A percentile compares a stretch with the other conserved stretches of the same genome.
These are phyloP conservation scores for Actinidia arguta DNA, from an alignment of 179 eudicot species.

Conservation along the genomic window DNA sequence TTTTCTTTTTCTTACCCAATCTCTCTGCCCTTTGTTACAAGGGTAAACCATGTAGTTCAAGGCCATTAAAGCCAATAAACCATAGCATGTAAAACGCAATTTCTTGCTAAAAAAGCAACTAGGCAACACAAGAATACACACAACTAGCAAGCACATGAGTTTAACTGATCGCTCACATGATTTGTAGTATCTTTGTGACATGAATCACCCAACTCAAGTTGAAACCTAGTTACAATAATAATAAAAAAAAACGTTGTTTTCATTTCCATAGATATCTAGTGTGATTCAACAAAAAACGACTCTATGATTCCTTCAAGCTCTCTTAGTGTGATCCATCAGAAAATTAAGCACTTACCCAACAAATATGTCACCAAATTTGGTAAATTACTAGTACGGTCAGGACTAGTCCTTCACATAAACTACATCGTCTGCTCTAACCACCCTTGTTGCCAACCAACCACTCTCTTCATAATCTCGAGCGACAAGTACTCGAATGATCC, in stretches of 20 bases:
- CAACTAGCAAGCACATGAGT: slow-evolving; percentile 14
- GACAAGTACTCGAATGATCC: not conserved
- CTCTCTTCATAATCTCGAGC: slow-evolving; percentile 9
- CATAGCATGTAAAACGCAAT: no score
- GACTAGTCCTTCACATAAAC: slow-evolving; percentile 34
- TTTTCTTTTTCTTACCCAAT: no score
- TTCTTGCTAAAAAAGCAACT: not conserved
- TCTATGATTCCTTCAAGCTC: not conserved
- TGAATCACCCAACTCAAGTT: not conserved
- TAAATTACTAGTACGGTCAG: slow-evolving; percentile 37
- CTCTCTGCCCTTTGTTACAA: no score
- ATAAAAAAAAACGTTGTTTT: not conserved
- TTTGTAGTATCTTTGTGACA: not conserved
- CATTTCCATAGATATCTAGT: not conserved
- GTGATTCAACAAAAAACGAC: no score
- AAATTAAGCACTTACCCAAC: slow-evolving; percentile 19
- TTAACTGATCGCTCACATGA: not conserved
- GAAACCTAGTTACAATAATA: not conserved
- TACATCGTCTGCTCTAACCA: slow-evolving; percentile 38
- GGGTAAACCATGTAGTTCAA: not conserved
- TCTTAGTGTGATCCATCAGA: slow-evolving; percentile 24
- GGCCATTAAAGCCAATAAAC: not conserved
- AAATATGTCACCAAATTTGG: slow-evolving; percentile 25
- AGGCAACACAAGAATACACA: not conserved
- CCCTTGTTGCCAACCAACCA: slow-evolving; percentile 27